Base-by-base conservation (phyloP, 192 early-diverging fungal species). In the Entomortierella lignicola region DNA sequence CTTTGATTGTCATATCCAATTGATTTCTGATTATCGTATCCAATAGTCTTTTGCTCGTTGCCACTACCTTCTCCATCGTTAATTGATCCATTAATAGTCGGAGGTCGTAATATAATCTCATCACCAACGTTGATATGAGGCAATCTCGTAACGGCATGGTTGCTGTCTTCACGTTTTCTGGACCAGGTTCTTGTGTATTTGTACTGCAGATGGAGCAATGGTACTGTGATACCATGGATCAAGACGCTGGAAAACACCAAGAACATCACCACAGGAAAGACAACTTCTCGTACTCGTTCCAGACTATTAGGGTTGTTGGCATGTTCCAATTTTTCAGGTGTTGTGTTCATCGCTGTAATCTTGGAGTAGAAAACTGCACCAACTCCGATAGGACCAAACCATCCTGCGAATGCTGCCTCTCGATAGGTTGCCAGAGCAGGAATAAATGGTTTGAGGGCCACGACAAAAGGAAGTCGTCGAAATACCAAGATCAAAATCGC, bases 381-480 rank as follows among this genome's bases (percentile, higher is more conserved):
- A 34, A 89, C 91, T 15, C 92, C 94, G 54, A 98, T 93, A 7
- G 95, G 95, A 0, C 95, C 96, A 69, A 98, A 98, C 94, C 93
- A 98, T 12, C 95, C 95, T 12, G 89, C 90, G 74, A 95, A 95
- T 5, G 92, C 82, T 0, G 93, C 93, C 57, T 96, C 94, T 25
- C 88, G 88, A 72, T 87, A 89, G 1, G 84, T 92, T 23, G 84
- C 86, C 37, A 94, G 67, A 8, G 91, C 91, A 4, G 94, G 91
- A 21, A 94, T 89, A 7, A 91, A 63, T 10, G 72, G 84, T 44
- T 93, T 89, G 4, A 90, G 71, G 0, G 84, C 62, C 51, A 94
- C n/a, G 8, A 95, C 70, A 17, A 87, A 81, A 0, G 95, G 95
- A 6, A 97, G 68, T 31, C 95, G 87, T 11, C 94, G 86, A 26